phyloP scores from a whole-genome alignment of 1,284 basidiomycete genomes.

The Ustilago cynodontis region DNA sequence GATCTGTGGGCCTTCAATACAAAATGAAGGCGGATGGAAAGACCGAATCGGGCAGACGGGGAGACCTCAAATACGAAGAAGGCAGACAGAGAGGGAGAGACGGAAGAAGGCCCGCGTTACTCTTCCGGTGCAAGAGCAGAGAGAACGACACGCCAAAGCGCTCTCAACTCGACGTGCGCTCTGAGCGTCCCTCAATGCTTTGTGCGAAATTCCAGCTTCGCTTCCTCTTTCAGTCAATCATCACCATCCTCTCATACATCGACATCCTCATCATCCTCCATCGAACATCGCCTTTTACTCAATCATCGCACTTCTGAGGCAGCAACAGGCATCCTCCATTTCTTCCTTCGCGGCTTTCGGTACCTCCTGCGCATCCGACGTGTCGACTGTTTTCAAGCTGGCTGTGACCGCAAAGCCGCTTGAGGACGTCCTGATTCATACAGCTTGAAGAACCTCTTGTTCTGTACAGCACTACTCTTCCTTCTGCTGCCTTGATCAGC shows the following conservation, averaged over 20 bases:
- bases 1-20: not conserved
- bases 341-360: not conserved
- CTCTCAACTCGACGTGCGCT: slow-evolving; percentile 8
- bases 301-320: not conserved
- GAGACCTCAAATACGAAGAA: not conserved
- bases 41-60: slow-evolving; percentile 5
- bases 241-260: slow-evolving; percentile 1
- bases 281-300: not conserved
- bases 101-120: not conserved
- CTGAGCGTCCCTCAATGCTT: not conserved
- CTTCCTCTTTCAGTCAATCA: not conserved
- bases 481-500: not conserved
- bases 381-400: not conserved
- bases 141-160: slow-evolving; percentile 3
- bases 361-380: slow-evolving; percentile 5
- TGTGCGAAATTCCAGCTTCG: slow-evolving; percentile 9
- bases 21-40: not conserved
- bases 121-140: not conserved
- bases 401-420: not conserved
- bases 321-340: not conserved
- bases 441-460: not conserved
- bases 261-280: not conserved
- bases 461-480: not conserved
- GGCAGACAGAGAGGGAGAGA: not conserved
- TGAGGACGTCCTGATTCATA: not conserved